Evolutionary conservation across 257 asterid species (phyloP).

Genomic region (Paulownia fortunei): DNA sequence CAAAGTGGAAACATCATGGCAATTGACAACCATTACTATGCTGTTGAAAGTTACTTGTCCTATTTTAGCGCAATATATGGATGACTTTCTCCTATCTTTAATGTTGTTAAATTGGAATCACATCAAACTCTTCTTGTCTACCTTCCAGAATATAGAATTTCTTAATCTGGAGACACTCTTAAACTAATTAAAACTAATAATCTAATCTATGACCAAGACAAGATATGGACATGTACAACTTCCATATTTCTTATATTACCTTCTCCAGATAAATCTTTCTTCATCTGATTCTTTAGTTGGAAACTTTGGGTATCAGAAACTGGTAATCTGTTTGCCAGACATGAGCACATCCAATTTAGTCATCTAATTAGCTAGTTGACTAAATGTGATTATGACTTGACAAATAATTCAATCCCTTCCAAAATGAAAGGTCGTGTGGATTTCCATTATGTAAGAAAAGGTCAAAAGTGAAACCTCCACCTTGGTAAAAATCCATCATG

Average conservation of each 20-base stretch:
- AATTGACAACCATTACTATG: constrained; percentile 15
- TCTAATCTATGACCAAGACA: background rate
- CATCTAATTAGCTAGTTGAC: constrained; percentile 3
- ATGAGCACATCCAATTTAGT: background rate
- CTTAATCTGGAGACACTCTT: background rate
- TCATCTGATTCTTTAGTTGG: background rate
- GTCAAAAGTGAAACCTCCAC: background rate
- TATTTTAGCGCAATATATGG: background rate
- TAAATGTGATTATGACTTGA: background rate
- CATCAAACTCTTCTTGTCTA: background rate
- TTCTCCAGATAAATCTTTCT: constrained; percentile 28
- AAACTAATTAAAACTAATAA: background rate
- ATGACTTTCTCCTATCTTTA: background rate
- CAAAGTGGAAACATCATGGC: constrained; percentile 16
- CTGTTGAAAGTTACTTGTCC: background rate
- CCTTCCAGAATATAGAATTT: background rate
- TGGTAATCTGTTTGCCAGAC: background rate
- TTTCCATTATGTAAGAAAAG: background rate
- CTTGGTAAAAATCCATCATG: background rate
- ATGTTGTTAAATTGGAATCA: background rate
- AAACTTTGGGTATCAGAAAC: background rate
- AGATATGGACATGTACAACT: background rate
- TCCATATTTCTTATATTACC: constrained; percentile 2
- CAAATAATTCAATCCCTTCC: too few species aligned
- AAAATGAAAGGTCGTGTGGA: background rate